phyloP scores from a whole-genome alignment of 2,329 filamentous ascomycete genomes.

The Tolypocladium tropicale region DNA sequence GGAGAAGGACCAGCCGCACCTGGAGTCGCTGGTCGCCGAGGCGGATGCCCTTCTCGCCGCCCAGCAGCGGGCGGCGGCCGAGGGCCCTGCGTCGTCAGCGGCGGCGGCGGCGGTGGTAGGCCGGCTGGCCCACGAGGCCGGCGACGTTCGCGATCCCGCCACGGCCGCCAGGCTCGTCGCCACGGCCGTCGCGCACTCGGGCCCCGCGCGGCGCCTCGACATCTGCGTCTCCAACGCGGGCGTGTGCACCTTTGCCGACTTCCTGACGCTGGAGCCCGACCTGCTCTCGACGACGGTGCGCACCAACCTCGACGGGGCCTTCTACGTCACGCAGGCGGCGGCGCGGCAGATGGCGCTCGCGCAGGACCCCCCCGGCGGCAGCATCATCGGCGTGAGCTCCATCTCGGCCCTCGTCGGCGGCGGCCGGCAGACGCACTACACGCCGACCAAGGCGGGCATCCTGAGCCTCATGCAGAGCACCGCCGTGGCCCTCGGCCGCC shows the following conservation, averaged over 20 bases:
- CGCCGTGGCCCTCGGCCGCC: conserved; percentile 66
- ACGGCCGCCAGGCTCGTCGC: conserved; percentile 60
- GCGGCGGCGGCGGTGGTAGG: conserved; percentile 30
- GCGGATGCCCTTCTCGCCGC: conserved; percentile 35
- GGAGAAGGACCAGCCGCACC: conserved; percentile 37
- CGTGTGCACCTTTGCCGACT: conserved; percentile 80
- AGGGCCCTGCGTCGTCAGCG: not conserved
- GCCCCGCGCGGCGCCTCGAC: conserved; percentile 49
- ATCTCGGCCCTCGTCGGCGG: conserved; percentile 72
- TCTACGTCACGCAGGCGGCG: conserved; percentile 77
- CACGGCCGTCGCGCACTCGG: conserved; percentile 49
- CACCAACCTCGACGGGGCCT: conserved; percentile 82
- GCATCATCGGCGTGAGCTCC: conserved; percentile 67
- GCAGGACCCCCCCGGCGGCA: conserved; percentile 58
- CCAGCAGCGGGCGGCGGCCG: not conserved
- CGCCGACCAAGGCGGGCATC: conserved; percentile 78
- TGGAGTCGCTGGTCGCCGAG: conserved; percentile 41
- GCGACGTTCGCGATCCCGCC: conserved; percentile 66
- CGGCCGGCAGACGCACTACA: conserved; percentile 73
- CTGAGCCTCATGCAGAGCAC: conserved; percentile 74
- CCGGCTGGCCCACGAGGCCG: conserved; percentile 55
- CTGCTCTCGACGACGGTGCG: conserved; percentile 62
- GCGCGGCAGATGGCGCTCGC: conserved; percentile 66
- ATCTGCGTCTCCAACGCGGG: conserved; percentile 85
- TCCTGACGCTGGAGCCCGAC: conserved; percentile 61